A percentile compares a stretch with the other conserved stretches of the same genome.
Evolutionary conservation across 371 early-diverging fungal genomes (phyloP).

Genomic region (Syncephalastrum monosporum): DNA sequence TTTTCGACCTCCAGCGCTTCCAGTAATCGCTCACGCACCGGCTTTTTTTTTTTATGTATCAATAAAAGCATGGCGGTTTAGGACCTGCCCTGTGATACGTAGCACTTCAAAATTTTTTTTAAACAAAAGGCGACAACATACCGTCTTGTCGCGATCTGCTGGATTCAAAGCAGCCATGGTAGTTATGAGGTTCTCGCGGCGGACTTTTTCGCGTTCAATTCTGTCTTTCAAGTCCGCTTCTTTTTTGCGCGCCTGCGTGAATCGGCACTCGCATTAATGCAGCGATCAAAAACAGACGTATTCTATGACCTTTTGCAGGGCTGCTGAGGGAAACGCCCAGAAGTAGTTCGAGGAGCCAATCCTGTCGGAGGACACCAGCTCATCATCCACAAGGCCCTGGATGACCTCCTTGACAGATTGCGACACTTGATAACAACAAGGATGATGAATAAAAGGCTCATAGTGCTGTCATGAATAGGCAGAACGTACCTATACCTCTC

Average conservation of each 20-base stretch:
- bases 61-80: no score
- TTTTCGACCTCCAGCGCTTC: slow-evolving; percentile 48
- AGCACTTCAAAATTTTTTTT: no score
- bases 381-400: slow-evolving; percentile 88
- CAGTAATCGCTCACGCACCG: slow-evolving; percentile 52
- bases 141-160: no score
- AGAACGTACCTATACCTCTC: slow-evolving; percentile 78
- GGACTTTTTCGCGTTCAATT: no score
- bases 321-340: slow-evolving; percentile 90
- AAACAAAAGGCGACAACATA: no score
- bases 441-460: background rate
- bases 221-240: slow-evolving; percentile 16
- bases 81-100: no score
- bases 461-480: background rate
- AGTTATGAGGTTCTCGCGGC: no score
- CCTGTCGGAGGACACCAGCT: slow-evolving; percentile 85
- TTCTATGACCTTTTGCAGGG: slow-evolving; percentile 12
- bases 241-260: background rate
- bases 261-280: background rate
- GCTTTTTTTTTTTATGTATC: slow-evolving; percentile 3
- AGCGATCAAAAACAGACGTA: background rate
- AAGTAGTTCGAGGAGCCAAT: slow-evolving; percentile 91
- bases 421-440: slow-evolving; percentile 39
- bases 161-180: no score
- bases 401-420: slow-evolving; percentile 92